A percentile compares a stretch with the other conserved stretches of the same genome.
These are phyloP conservation scores for Dentipellis sp. DNA, from an alignment of 768 basidiomycete species.

Conservation along the genomic window DNA sequence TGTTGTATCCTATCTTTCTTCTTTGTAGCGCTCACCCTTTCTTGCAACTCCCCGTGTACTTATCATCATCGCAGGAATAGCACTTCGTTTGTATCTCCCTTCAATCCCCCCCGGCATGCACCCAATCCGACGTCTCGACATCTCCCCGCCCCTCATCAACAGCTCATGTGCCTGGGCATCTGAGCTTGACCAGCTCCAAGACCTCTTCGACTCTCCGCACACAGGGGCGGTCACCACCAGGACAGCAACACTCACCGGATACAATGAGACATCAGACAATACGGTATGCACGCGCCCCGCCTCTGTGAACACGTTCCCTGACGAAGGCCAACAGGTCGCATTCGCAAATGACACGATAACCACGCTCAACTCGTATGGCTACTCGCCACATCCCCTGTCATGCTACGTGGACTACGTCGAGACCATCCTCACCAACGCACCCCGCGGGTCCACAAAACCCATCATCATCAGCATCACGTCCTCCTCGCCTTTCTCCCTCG, in stretches of 20 bases:
- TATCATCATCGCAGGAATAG: not conserved
- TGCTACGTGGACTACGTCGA: constrained; percentile 57
- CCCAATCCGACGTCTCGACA: constrained; percentile 41
- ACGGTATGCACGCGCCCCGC: constrained; percentile 33
- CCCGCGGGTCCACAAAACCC: constrained; percentile 36
- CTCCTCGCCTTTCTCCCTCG: constrained; percentile 41
- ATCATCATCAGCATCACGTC: constrained; percentile 77
- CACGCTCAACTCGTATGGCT: constrained; percentile 83
- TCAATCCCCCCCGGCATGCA: constrained; percentile 34
- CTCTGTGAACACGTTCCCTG: not conserved
- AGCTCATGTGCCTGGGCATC: constrained; percentile 80
- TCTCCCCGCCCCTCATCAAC: constrained; percentile 65
- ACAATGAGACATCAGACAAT: constrained; percentile 53
- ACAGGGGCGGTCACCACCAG: constrained; percentile 80
- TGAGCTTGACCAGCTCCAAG: constrained; percentile 49
- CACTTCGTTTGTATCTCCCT: not conserved
- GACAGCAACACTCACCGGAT: constrained; percentile 65
- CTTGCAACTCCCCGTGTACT: not conserved
- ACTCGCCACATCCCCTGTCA: constrained; percentile 70
- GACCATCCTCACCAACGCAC: constrained; percentile 31
- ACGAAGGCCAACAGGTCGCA: constrained; percentile 38
- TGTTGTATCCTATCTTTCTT: not conserved
- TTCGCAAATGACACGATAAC: constrained; percentile 42
- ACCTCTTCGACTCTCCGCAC: constrained; percentile 53
- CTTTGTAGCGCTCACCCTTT: not conserved